Base-by-base conservation (phyloP, 2,329 filamentous ascomycete genomes). In the Cercospora sp. region DNA sequence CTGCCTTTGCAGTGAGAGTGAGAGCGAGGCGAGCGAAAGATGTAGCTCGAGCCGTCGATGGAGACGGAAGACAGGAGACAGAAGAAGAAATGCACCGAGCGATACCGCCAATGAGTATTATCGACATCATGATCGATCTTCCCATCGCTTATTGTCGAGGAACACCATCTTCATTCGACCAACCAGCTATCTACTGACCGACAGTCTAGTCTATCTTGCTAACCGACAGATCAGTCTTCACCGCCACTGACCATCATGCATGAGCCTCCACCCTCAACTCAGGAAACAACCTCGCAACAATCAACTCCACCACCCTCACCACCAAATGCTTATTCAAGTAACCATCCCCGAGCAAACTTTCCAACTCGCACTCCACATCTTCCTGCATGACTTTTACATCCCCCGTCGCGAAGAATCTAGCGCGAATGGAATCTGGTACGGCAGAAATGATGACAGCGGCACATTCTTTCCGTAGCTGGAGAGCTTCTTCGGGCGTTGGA, bases 251-350 rank as follows among this genome's bases (percentile, higher is more conserved):
- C 26, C 16, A n/a, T 42, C 36, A 23, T 31, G 26, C 36, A 3
- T 26, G 31, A 30, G 9, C 13, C 53, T 18, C 20, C 2, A 26
- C 48, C 48, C 18, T 85, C 74, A 98, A 79, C 81, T 99, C 95
- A 4, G 95, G 95, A 76, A 97, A 87, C 69, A 98, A 80, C 71
- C 90, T 88, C 66, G 93, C 87, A n/a, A 97, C 83, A 2, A 97
- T 78, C 67, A 94, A 81, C 81, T 99, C 95, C 36, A 98, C 81
- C 59, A 95, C 84, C 55, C 88, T 85, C 76, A 96, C 97, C 73
- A 97, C 83, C 33, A 98, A 82, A 81, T 97, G 93, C 81, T 94
- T 96, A 81, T 99, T 99, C 80, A 93, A 90, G 81, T 97, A 97
- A 62, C 86, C 84, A 79, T 97, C 93, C 16, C 87, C 87, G 72